Conservation (phyloP, 768 basidiomycete genomes). For the Naganishia vaughanmartiniae region DNA sequence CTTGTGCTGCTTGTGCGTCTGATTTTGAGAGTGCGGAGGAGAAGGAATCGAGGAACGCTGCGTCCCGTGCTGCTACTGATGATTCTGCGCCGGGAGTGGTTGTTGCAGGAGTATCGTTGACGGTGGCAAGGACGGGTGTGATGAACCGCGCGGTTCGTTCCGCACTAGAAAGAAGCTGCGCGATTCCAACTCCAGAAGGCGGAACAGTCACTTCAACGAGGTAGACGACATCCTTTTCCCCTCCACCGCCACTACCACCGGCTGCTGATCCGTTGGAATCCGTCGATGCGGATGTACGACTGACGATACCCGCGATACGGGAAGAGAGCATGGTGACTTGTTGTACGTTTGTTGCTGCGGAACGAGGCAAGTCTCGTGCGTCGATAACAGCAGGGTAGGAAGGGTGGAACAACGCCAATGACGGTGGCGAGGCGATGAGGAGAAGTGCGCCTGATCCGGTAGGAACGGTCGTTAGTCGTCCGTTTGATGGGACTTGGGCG, state of each 20-base stretch:
- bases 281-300: background rate
- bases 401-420: slow-evolving; percentile 29
- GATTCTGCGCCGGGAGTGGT: background rate
- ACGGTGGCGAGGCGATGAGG: slow-evolving; percentile 26
- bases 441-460: slow-evolving; percentile 12
- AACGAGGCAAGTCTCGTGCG: slow-evolving; percentile 11
- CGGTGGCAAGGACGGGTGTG: background rate
- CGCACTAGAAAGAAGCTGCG: slow-evolving; percentile 28
- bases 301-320: slow-evolving; percentile 8
- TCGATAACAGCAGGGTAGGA: slow-evolving; percentile 30
- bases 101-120: background rate
- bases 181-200: slow-evolving; percentile 31
- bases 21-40: background rate
- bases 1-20: background rate
- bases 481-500: too few relatives aligned
- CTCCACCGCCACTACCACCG: background rate
- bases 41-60: slow-evolving; percentile 22
- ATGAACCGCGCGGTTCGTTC: slow-evolving; percentile 22
- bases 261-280: background rate
- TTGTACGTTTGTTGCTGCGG: background rate
- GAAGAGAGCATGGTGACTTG: slow-evolving; percentile 12
- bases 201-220: slow-evolving; percentile 27
- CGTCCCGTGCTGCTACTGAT: slow-evolving; percentile 2
- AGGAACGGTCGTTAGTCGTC: slow-evolving; percentile 5
- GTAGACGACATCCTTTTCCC: slow-evolving; percentile 23